phyloP scores from a whole-genome alignment of 148 eudicot genomes.

The Mesembryanthemum crystallinum region DNA sequence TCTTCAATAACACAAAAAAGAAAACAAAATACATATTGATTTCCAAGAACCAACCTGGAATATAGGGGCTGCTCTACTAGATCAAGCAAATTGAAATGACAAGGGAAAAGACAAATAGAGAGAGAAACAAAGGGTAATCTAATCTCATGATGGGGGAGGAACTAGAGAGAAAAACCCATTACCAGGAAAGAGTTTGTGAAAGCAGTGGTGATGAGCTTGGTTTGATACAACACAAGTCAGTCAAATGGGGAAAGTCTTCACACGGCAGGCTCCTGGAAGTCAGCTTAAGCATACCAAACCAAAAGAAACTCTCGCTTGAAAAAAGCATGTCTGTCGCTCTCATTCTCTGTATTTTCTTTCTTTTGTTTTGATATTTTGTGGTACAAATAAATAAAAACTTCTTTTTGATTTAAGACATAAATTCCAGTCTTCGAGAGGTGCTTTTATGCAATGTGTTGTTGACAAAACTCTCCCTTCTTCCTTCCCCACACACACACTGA shows the following conservation, averaged over 20 bases:
- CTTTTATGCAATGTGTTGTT: too few relatives aligned
- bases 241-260: conserved; percentile 20
- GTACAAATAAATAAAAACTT: too few relatives aligned
- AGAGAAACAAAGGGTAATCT: neutral
- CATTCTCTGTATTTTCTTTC: too few relatives aligned
- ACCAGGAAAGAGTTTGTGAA: neutral
- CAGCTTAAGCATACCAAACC: conserved; percentile 24
- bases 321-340: too few relatives aligned
- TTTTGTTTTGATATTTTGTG: too few relatives aligned
- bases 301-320: neutral
- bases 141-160: neutral
- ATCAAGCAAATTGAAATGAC: neutral
- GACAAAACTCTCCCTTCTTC: too few relatives aligned
- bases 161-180: neutral
- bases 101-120: too few relatives aligned
- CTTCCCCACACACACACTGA: too few relatives aligned
- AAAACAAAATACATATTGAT: neutral
- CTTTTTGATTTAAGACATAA: too few relatives aligned
- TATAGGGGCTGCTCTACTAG: neutral
- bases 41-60: neutral
- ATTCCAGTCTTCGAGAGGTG: too few relatives aligned
- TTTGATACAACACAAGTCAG: neutral
- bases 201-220: neutral
- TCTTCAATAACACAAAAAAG: neutral
- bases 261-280: conserved; percentile 28